These are phyloP conservation scores for Monosporascus ibericus DNA, from an alignment of 2,329 filamentous ascomycete genomes.

Conservation along the genomic window DNA sequence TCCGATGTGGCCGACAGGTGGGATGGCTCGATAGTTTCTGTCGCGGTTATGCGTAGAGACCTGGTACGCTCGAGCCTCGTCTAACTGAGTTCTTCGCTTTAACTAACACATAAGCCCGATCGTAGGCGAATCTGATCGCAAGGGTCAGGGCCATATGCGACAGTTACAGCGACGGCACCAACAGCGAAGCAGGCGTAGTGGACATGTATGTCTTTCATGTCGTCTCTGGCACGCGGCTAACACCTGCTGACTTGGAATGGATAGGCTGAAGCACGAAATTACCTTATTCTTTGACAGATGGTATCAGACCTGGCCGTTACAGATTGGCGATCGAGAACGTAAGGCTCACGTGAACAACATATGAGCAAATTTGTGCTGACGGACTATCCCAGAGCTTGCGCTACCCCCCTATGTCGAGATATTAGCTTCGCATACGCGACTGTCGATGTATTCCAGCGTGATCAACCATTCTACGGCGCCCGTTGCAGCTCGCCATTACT, in stretches of 20 bases:
- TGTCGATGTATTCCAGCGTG: slow-evolving; percentile 69
- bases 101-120: background rate
- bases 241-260: background rate
- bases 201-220: slow-evolving; percentile 37
- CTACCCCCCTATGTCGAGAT: slow-evolving; percentile 72
- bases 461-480: slow-evolving; percentile 70
- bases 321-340: slow-evolving; percentile 42
- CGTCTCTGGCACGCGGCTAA: background rate
- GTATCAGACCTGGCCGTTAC: slow-evolving; percentile 42
- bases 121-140: slow-evolving; percentile 48
- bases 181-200: slow-evolving; percentile 47
- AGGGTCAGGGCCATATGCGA: slow-evolving; percentile 56
- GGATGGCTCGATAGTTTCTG: slow-evolving; percentile 66
- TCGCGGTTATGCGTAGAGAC: slow-evolving; percentile 63
- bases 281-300: slow-evolving; percentile 27
- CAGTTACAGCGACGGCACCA: slow-evolving; percentile 40
- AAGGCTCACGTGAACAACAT: slow-evolving; percentile 16
- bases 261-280: slow-evolving; percentile 26
- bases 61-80: slow-evolving; percentile 38
- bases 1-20: slow-evolving; percentile 57
- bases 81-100: background rate
- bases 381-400: slow-evolving; percentile 35
- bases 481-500: slow-evolving; percentile 64
- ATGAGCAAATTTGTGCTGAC: slow-evolving; percentile 7
- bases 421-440: slow-evolving; percentile 63